These are phyloP conservation scores for Aureobasidium lini DNA, from an alignment of 2,329 filamentous ascomycete genomes.

Conservation along the genomic window DNA sequence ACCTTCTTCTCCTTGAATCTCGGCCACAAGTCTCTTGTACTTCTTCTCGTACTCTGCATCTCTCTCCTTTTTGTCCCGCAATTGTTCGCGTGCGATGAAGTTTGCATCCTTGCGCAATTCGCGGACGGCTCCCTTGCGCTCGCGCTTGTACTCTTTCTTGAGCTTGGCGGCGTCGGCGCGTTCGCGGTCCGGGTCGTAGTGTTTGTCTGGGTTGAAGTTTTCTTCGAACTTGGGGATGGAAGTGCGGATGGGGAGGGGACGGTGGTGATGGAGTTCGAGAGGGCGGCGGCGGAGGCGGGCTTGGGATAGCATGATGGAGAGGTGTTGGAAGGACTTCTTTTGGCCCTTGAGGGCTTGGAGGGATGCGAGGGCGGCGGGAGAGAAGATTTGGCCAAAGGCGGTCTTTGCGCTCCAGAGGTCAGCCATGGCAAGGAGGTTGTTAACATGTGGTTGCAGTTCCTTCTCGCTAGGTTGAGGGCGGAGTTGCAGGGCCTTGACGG, in stretches of 20 bases:
- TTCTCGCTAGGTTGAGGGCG: conserved; percentile 24
- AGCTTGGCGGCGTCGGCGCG: conserved; percentile 79
- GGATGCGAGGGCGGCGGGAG: conserved; percentile 41
- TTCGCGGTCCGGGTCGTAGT: conserved; percentile 93
- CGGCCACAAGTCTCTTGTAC: conserved; percentile 81
- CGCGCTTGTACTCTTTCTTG: conserved; percentile 84
- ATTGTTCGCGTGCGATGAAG: conserved; percentile 84
- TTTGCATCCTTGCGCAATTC: conserved; percentile 92
- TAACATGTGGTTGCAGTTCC: conserved; percentile 54
- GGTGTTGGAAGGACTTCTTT: conserved; percentile 50
- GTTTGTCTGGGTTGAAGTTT: conserved; percentile 84
- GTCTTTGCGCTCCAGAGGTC: conserved; percentile 66
- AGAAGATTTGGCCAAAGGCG: conserved; percentile 73
- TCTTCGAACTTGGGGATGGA: conserved; percentile 95
- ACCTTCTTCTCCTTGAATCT: conserved; percentile 94
- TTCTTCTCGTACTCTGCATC: conserved; percentile 95
- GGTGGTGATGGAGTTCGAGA: conserved; percentile 82
- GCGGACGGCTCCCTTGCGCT: conserved; percentile 88
- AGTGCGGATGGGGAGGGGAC: conserved; percentile 77
- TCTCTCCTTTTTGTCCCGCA: conserved; percentile 86
- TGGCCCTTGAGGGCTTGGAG: conserved; percentile 25
- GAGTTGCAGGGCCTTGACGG: conserved; percentile 59
- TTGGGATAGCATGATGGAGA: conserved; percentile 54
- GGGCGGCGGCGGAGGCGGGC: conserved; percentile 64
- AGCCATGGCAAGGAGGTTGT: conserved; percentile 60